Evolutionary conservation across 345 rosid species (phyloP).

Genomic region (Populus davidiana): DNA sequence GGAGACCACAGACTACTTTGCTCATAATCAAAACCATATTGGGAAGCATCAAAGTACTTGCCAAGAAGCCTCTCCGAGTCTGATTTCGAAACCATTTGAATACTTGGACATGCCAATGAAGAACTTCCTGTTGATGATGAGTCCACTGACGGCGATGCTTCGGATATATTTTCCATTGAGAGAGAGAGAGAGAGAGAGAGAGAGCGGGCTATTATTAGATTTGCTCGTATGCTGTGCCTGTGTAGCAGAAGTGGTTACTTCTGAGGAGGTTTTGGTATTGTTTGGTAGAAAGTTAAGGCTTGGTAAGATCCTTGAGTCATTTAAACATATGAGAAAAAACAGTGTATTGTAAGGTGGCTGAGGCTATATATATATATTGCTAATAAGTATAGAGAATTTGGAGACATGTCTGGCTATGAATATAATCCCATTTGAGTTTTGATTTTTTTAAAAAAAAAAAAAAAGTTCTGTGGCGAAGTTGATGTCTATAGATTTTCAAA

Average conservation of each 20-base stretch:
- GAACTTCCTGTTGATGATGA: not conserved
- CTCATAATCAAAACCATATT: slow-evolving; percentile 39
- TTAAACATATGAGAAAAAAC: not conserved
- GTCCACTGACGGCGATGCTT: slow-evolving; percentile 3
- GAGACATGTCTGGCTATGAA: too few species aligned
- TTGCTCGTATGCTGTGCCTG: not conserved
- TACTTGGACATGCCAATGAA: not conserved
- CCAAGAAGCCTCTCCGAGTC: slow-evolving; percentile 33
- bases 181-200: not conserved
- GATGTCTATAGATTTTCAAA: too few species aligned
- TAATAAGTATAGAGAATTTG: too few species aligned
- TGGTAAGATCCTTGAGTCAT: not conserved
- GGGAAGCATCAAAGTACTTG: slow-evolving; percentile 38
- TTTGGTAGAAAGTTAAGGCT: not conserved
- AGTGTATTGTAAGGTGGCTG: not conserved
- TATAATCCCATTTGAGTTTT: too few species aligned
- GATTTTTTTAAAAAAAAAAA: too few species aligned
- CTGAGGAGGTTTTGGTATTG: not conserved
- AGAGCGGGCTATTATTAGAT: not conserved
- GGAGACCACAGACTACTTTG: slow-evolving; percentile 47
- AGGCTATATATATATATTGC: too few species aligned
- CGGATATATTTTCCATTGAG: not conserved
- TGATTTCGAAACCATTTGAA: slow-evolving; percentile 33
- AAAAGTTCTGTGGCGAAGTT: too few species aligned
- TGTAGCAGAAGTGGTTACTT: not conserved